Percentiles rank a stretch among this genome's conserved stretches.
phyloP scores from a whole-genome alignment of 225 moss, liverwort and hornwort species.

The Rhytidiadelphus loreus region DNA sequence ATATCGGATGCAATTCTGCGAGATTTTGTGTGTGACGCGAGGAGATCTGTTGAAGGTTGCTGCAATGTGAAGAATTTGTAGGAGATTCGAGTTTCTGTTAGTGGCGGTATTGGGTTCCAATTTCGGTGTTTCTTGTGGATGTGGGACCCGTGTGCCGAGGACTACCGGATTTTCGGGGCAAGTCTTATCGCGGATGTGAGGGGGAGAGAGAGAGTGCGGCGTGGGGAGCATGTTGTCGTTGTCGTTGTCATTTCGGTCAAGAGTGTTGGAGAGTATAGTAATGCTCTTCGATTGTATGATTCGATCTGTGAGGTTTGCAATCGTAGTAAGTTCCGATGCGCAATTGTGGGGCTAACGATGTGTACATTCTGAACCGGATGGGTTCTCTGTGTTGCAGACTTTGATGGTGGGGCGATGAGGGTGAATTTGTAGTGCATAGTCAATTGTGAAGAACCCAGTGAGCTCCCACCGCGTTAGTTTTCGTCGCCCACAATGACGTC shows the following conservation, averaged over 20 bases:
- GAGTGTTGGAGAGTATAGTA: not conserved
- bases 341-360: not conserved
- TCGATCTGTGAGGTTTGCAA: not conserved
- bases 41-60: not conserved
- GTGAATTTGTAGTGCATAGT: not conserved
- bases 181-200: conserved; percentile 5
- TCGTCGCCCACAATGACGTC: conserved; percentile 9
- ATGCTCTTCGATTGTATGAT: not conserved
- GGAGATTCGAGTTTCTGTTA: not conserved
- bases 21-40: not conserved
- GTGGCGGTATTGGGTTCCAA: not conserved
- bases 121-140: not conserved
- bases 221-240: not conserved
- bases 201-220: not conserved
- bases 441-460: not conserved
- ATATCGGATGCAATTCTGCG: not conserved
- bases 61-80: not conserved
- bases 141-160: conserved; percentile 2
- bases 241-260: not conserved
- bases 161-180: not conserved
- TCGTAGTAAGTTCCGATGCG: not conserved
- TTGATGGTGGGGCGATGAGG: conserved; percentile 11
- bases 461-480: not conserved
- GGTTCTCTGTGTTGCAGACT: not conserved
- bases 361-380: not conserved